These are phyloP conservation scores for Umbellularia californica DNA, from an alignment of 164 flowering plant genomes.

Conservation along the genomic window DNA sequence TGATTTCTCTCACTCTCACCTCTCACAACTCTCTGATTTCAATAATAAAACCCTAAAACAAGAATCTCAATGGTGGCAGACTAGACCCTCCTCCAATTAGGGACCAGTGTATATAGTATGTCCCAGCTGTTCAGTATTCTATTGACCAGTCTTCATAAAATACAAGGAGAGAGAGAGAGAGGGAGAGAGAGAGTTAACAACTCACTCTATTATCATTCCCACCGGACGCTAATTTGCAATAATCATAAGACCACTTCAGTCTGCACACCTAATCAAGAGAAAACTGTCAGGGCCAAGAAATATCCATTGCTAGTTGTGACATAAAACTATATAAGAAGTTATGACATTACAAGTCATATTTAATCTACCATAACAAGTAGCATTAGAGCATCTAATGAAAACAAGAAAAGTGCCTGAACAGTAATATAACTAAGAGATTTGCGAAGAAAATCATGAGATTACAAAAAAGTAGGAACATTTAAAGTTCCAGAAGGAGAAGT, in stretches of 20 bases:
- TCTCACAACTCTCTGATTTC: no score
- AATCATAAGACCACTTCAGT: slow-evolving; percentile 96
- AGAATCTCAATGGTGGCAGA: no score
- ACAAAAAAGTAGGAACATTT: neutral
- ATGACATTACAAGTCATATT: neutral
- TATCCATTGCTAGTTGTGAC: neutral
- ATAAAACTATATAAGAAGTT: neutral
- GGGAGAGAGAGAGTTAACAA: slow-evolving; percentile 5
- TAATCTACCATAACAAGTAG: neutral
- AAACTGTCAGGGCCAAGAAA: neutral
- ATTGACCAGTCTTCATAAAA: no score
- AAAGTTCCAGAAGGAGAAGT: neutral
- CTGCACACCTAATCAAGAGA: slow-evolving; percentile 72
- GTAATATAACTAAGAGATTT: neutral
- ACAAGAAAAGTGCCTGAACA: neutral
- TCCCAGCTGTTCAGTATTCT: no score
- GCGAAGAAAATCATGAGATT: neutral
- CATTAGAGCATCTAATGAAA: neutral
- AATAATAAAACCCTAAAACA: no score
- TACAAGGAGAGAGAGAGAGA: no score
- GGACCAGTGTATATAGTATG: no score
- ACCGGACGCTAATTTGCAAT: slow-evolving; percentile 94
- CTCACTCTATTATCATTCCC: slow-evolving; percentile 92
- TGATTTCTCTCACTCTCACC: no score
- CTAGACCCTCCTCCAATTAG: no score